These are phyloP conservation scores for Corylus avellana DNA, from an alignment of 306 rosid genomes.

Conservation along the genomic window DNA sequence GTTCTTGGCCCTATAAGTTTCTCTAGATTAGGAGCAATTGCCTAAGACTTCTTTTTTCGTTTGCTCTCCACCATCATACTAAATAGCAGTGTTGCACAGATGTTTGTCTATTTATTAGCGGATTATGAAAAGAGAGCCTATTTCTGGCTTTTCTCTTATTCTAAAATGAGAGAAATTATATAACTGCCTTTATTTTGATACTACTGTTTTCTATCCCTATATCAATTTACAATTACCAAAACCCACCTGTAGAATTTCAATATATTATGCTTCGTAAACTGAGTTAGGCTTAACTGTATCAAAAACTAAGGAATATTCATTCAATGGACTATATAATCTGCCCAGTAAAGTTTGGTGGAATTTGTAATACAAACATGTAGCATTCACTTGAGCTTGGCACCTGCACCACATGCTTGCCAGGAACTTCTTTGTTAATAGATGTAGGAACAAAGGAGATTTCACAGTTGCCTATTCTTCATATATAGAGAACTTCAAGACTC, in stretches of 20 bases:
- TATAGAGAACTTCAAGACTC: slow-evolving; percentile 1
- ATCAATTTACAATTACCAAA: background rate
- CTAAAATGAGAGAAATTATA: background rate
- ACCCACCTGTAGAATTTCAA: background rate
- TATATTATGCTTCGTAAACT: background rate
- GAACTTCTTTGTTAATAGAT: background rate
- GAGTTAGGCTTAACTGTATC: background rate
- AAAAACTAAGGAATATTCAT: background rate
- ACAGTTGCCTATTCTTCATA: background rate
- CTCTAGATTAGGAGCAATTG: background rate
- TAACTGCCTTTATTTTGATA: background rate
- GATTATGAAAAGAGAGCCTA: background rate
- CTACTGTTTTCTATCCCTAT: background rate
- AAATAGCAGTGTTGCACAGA: background rate
- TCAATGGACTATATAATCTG: background rate
- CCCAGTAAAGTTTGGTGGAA: background rate
- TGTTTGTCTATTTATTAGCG: background rate
- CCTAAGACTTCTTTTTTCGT: background rate
- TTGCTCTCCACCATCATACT: background rate
- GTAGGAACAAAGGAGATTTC: background rate
- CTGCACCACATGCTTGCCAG: background rate
- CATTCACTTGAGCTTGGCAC: background rate
- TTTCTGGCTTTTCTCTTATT: background rate
- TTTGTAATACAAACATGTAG: background rate
- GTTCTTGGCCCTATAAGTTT: background rate